phyloP scores from a whole-genome alignment of 257 asterid species.

The Solanum etuberosum region DNA sequence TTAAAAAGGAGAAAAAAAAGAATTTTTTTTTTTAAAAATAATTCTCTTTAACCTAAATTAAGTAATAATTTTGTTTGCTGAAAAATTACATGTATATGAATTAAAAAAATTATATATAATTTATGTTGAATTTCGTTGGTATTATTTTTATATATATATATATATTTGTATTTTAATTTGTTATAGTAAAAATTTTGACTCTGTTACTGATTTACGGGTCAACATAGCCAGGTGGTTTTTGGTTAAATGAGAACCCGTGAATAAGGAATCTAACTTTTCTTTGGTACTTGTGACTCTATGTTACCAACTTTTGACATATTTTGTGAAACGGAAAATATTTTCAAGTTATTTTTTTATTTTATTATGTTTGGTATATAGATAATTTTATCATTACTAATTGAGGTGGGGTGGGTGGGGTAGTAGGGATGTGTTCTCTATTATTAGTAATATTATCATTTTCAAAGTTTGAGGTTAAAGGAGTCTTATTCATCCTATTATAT shows the following conservation, averaged over 20 bases:
- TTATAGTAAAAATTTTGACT: background rate
- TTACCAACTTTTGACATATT: background rate
- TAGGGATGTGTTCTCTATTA: background rate
- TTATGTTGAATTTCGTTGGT: background rate
- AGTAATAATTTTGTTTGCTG: too few relatives aligned
- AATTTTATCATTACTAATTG: background rate
- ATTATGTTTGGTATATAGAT: background rate
- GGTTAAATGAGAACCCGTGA: background rate
- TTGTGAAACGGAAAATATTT: background rate
- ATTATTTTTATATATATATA: fast-evolving
- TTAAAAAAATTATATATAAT: too few relatives aligned
- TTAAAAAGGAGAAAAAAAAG: background rate
- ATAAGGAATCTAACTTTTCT: background rate
- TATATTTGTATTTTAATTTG: too few relatives aligned
- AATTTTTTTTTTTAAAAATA: background rate
- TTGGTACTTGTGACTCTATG: background rate
- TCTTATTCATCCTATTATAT: background rate
- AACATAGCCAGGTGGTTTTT: background rate
- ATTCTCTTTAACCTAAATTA: too few relatives aligned
- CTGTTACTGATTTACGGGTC: fast-evolving
- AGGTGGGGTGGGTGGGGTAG: background rate
- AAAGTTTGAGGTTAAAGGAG: too few relatives aligned
- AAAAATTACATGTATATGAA: too few relatives aligned
- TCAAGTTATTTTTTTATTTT: too few relatives aligned
- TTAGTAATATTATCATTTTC: too few relatives aligned